Percentiles rank a stretch among this genome's conserved stretches.
Evolutionary conservation across 2,329 filamentous ascomycete genomes (phyloP).

Genomic region (Eutypa lata): DNA sequence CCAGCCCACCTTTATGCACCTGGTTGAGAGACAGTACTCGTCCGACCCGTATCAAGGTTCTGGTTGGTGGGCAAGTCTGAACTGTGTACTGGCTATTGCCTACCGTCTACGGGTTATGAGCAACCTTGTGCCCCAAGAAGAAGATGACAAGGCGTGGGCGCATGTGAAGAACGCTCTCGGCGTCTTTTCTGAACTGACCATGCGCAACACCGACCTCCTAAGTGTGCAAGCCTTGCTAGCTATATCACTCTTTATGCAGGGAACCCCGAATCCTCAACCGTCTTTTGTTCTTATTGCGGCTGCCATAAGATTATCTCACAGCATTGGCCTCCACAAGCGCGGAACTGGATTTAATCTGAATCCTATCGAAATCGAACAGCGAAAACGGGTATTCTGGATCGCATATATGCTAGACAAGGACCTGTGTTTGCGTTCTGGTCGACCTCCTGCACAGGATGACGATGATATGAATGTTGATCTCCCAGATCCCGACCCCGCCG

Average conservation of each 20-base stretch:
- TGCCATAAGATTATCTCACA: slow-evolving; percentile 86
- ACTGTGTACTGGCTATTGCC: slow-evolving; percentile 88
- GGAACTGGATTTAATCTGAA: slow-evolving; percentile 92
- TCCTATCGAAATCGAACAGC: slow-evolving; percentile 89
- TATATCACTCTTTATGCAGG: slow-evolving; percentile 92
- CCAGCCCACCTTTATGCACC: slow-evolving; percentile 96
- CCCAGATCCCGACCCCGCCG: slow-evolving; percentile 82
- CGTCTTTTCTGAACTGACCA: slow-evolving; percentile 85
- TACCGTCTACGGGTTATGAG: slow-evolving; percentile 93
- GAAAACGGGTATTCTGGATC: slow-evolving; percentile 64
- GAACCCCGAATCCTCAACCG: slow-evolving; percentile 93
- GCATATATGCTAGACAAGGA: slow-evolving; percentile 65
- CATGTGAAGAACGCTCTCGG: slow-evolving; percentile 97
- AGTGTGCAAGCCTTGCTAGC: slow-evolving; percentile 92
- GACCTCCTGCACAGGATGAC: slow-evolving; percentile 60
- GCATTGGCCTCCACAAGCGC: slow-evolving; percentile 90
- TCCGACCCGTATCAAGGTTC: slow-evolving; percentile 89
- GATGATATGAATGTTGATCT: slow-evolving; percentile 92
- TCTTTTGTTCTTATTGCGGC: slow-evolving; percentile 88
- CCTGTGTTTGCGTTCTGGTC: slow-evolving; percentile 55
- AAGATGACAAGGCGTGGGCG: slow-evolving; percentile 92
- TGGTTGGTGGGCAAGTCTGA: slow-evolving; percentile 98
- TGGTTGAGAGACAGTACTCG: slow-evolving; percentile 92
- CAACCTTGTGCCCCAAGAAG: slow-evolving; percentile 83
- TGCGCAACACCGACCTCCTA: slow-evolving; percentile 92